phyloP scores from a whole-genome alignment of 1,139 yeast species.

The Meyerozyma sp. region DNA sequence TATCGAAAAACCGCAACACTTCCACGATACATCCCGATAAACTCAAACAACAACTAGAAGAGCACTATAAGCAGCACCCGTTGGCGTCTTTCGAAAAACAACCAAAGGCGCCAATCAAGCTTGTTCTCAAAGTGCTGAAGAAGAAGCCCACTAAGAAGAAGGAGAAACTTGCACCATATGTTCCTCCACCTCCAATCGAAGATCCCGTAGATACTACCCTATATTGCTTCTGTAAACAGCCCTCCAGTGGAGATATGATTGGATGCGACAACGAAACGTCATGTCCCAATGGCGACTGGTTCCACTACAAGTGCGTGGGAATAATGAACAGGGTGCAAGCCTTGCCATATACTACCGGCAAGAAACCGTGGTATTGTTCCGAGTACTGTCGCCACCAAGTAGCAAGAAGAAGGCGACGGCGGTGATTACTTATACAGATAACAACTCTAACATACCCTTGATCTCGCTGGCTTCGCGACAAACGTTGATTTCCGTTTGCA shows the following conservation, averaged over 20 bases:
- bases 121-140: conserved; percentile 25
- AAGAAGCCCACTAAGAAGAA: conserved; percentile 3
- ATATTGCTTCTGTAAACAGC: conserved; percentile 42
- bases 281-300: conserved; percentile 48
- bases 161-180: conserved; percentile 3
- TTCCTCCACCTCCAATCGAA: conserved; percentile 3
- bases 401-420: conserved; percentile 6
- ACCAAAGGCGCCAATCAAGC: conserved; percentile 14
- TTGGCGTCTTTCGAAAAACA: conserved; percentile 19
- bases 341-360: conserved; percentile 30
- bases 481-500: conserved; percentile 64
- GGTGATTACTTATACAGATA: conserved; percentile 36
- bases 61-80: conserved; percentile 34
- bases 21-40: conserved; percentile 13
- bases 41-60: conserved; percentile 26
- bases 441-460: conserved; percentile 87
- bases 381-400: conserved; percentile 20
- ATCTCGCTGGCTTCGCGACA: conserved; percentile 86
- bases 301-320: conserved; percentile 46
- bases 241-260: conserved; percentile 44
- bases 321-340: conserved; percentile 37
- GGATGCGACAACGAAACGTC: conserved; percentile 38
- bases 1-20: conserved; percentile 10
- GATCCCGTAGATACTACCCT: conserved; percentile 19
- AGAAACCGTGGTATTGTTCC: conserved; percentile 39